These are phyloP conservation scores for Citrus unshiu DNA, from an alignment of 345 rosid species.

Conservation along the genomic window DNA sequence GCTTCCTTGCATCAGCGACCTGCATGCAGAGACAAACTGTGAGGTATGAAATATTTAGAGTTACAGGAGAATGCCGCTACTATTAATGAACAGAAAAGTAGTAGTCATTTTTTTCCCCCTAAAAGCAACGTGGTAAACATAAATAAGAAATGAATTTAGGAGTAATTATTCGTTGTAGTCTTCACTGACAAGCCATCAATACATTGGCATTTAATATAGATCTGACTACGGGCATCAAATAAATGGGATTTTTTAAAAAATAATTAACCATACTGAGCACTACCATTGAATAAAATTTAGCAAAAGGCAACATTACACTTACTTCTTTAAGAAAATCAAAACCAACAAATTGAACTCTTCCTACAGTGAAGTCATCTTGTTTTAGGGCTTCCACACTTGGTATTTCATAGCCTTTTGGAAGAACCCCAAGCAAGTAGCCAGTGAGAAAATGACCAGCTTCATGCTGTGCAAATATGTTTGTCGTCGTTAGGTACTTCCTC, in stretches of 20 bases:
- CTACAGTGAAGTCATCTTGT: slow-evolving; percentile 18
- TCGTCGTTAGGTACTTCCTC: neutral
- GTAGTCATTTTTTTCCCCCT: too few relatives aligned
- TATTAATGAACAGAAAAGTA: too few relatives aligned
- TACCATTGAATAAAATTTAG: neutral
- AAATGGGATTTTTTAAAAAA: neutral
- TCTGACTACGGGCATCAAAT: neutral
- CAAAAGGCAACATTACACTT: slow-evolving; percentile 1
- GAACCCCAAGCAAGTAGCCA: slow-evolving; percentile 60
- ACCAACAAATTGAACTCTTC: slow-evolving; percentile 48
- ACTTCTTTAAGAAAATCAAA: slow-evolving; percentile 59
- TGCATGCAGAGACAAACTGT: slow-evolving; percentile 6
- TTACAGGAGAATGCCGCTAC: too few relatives aligned
- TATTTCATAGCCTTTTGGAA: slow-evolving; percentile 47
- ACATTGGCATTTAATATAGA: neutral
- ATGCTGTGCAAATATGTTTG: slow-evolving; percentile 28
- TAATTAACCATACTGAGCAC: neutral
- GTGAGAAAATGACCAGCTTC: slow-evolving; percentile 67
- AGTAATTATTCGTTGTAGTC: neutral
- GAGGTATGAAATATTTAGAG: neutral
- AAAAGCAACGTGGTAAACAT: neutral
- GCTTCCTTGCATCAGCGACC: slow-evolving; percentile 12
- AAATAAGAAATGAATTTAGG: neutral
- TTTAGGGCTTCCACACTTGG: slow-evolving; percentile 31
- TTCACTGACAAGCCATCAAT: neutral